Base-by-base conservation (phyloP, 1,139 yeast species). In the Wickerhamiella infanticola region DNA sequence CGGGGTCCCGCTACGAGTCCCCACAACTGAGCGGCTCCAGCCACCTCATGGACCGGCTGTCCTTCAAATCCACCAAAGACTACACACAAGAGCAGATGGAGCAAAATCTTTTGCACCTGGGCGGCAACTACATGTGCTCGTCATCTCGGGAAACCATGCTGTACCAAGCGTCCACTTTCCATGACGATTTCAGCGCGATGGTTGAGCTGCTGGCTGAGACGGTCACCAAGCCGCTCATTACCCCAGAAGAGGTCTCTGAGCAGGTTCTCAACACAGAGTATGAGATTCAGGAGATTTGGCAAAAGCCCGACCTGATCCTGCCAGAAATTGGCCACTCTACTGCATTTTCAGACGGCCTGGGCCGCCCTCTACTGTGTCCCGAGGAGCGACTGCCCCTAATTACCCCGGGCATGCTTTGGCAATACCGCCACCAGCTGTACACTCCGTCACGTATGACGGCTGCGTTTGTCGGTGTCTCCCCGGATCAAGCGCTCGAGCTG, bases 61-160 rank as follows among this genome's bases (percentile, higher is more conserved):
- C 97, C 0, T 90, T 84, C 74, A 83, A 67, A 62, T 76, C 93
- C 4, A 85, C 96, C 0, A 64, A 70, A 41, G 68, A 74, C 47
- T 69, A 74, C 49, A 58, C 75, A 2, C 88, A 86, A 3, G 64
- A 72, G 36, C 74, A 81, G 48, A 83, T 90, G 85, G 72, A 83
- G 55, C 81, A 81, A 53, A 73, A 74, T 36, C 68, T 90, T 53
- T 86, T 85, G 47, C 70, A 77, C 45, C 65, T 90, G 47, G 98
- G 98, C 40, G 98, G 98, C 9, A 90, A 88, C 62, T 86, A 82
- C 63, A 88, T 85, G 77, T 83, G 95, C 59, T 81, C 95, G 1
- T 84, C 95, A 1, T 84, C 94, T 29, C 72, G 98, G 58, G 98
- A 90, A 61, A 75, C 93, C 4, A 73, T 90, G 68, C 77, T 90